Evolutionary conservation across 2,329 filamentous ascomycete genomes (phyloP), one percentile per base, ranked within the genome.

Genomic region (Paraphoma sp.): DNA sequence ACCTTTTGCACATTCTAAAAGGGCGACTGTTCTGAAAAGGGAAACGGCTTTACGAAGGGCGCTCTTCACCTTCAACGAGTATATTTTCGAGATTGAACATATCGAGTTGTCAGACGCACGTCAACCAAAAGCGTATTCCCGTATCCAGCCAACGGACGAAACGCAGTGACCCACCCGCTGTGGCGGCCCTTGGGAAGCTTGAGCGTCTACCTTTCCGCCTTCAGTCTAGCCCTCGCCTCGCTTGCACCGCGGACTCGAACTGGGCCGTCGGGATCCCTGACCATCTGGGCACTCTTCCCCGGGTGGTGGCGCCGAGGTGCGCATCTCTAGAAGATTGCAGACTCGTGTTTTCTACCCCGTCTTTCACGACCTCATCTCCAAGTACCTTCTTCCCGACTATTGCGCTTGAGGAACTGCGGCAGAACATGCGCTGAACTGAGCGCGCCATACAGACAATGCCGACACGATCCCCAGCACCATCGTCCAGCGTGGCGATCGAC

Each of bases 401-500:
- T 42, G 29, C 10, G 16, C 30, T 28, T 6, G 43, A 52, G 31
- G 57, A 45, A 38, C 30, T 47, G 31, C 45, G 47, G 50, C 53
- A 62, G 52, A 54, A 49, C 40, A 57, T 52, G 59, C 54, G 53
- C 53, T 42, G 38, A 33, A 51, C 31, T 50, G 56, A 62, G 47
- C 59, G 56, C 58, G 60, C 10, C 6, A 6, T 14, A 23, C 31
- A 16, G 23, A 46, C 9, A 45, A 52, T 46, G 61, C 62, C 6
- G 56, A 60, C 53, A 59, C 53, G 45, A 53, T 56, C 44, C 54
- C 56, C 46, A 41, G 51, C 45, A 18, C 53, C 56, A 48, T 60
- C 57, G 44, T 56, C 62, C 6, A 62, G 59, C 14, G 54, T 48
- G 50, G 62, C 59, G 18, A 45, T 64, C 10, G 62, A 66, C 17